These are phyloP conservation scores for Xylariomycetidae sp. DNA, from an alignment of 2,329 filamentous ascomycete species.

Conservation along the genomic window DNA sequence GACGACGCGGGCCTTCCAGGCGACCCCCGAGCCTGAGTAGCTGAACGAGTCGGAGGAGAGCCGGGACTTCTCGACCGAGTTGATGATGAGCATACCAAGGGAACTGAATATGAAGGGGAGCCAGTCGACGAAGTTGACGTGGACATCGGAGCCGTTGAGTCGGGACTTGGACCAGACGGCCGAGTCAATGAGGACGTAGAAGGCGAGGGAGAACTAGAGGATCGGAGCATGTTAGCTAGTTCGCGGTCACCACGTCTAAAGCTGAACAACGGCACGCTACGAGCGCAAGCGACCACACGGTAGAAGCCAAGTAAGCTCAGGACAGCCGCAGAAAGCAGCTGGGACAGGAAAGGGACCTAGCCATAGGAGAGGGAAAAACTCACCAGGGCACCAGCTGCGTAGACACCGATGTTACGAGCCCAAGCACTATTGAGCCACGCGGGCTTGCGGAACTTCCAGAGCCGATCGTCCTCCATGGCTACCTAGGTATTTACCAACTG, in stretches of 20 bases:
- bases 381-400: constrained; percentile 59
- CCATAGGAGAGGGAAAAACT: constrained; percentile 23
- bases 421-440: constrained; percentile 63
- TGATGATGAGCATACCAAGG: constrained; percentile 67
- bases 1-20: constrained; percentile 65
- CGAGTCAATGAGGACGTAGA: constrained; percentile 64
- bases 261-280: no score
- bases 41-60: constrained; percentile 59
- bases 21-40: constrained; percentile 59
- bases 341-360: neutral
- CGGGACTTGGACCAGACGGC: constrained; percentile 62
- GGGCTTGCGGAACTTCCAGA: constrained; percentile 63
- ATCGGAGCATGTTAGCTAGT: no score
- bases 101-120: constrained; percentile 63
- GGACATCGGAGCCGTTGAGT: constrained; percentile 55
- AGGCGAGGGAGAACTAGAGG: constrained; percentile 61
- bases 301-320: no score
- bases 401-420: constrained; percentile 61
- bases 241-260: no score
- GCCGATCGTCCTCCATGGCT: constrained; percentile 58
- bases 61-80: constrained; percentile 63
- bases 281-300: no score
- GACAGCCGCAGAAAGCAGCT: no score
- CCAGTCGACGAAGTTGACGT: constrained; percentile 67
- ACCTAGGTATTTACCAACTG: no score